Conservation (phyloP, 2,329 filamentous ascomycete species). For the Ophiostoma pallidulum region DNA sequence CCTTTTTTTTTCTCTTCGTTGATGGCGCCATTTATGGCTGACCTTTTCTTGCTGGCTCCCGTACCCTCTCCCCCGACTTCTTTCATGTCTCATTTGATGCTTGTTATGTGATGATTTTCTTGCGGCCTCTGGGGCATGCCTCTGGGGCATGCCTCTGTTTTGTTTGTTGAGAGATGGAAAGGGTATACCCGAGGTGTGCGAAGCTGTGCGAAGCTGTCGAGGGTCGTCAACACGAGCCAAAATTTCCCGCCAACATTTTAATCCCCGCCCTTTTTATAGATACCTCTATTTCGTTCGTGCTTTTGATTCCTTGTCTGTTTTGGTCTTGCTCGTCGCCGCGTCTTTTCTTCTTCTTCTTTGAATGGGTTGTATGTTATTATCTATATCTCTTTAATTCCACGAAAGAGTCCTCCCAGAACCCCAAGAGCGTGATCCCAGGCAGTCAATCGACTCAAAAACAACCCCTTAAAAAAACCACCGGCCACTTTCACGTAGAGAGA, state of each 20-base stretch:
- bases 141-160: too few relatives aligned
- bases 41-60: constrained; percentile 3
- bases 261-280: not conserved
- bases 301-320: too few relatives aligned
- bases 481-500: not conserved
- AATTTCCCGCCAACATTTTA: constrained; percentile 2
- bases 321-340: too few relatives aligned
- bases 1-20: not conserved
- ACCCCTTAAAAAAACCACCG: not conserved
- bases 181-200: constrained; percentile 5
- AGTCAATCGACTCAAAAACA: too few relatives aligned
- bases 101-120: not conserved
- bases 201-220: too few relatives aligned
- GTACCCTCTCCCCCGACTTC: not conserved
- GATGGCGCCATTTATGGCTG: not conserved
- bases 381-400: not conserved
- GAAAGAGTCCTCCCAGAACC: too few relatives aligned
- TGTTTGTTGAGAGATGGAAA: constrained; percentile 1
- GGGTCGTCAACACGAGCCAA: not conserved
- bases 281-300: constrained; percentile 4
- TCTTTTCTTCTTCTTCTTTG: too few relatives aligned
- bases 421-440: too few relatives aligned
- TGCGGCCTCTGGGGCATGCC: not conserved
- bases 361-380: too few relatives aligned
- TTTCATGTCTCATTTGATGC: not conserved